Evolutionary conservation across 768 basidiomycete genomes (phyloP).

Genomic region (Rhodosporidiobolus sp.): DNA sequence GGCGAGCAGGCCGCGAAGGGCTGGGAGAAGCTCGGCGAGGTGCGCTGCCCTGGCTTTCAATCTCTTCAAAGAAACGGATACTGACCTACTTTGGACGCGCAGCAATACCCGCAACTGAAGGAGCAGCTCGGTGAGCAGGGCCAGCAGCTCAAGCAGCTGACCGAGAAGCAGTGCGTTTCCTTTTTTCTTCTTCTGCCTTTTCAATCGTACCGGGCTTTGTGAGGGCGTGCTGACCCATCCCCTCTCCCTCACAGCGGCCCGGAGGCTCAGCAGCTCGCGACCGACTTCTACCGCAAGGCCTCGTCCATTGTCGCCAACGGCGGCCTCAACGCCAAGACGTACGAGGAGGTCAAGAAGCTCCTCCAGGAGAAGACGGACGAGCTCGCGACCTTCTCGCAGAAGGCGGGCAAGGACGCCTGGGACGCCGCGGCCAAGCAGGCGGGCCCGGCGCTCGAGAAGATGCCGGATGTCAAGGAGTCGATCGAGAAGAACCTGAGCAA

Average conservation of each 20-base stretch:
- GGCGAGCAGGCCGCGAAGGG: slow-evolving; percentile 34
- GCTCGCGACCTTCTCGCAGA: slow-evolving; percentile 35
- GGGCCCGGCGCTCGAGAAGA: slow-evolving; percentile 40
- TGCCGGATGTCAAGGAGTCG: slow-evolving; percentile 43
- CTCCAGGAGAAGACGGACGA: slow-evolving; percentile 39
- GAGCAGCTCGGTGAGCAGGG: slow-evolving; percentile 36
- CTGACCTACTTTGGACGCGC: too few species aligned
- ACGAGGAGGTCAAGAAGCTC: slow-evolving; percentile 39
- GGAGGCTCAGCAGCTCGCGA: slow-evolving; percentile 38
- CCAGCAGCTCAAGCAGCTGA: slow-evolving; percentile 39
- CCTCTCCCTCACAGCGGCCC: slow-evolving; percentile 34
- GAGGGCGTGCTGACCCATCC: not conserved
- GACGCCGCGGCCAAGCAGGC: slow-evolving; percentile 33
- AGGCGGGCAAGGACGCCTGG: slow-evolving; percentile 41
- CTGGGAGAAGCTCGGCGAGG: slow-evolving; percentile 32
- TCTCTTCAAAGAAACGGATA: too few species aligned
- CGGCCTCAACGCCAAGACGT: slow-evolving; percentile 41
- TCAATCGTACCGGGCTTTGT: too few species aligned
- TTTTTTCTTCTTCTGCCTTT: not conserved
- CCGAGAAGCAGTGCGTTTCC: slow-evolving; percentile 38
- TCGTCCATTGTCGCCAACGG: slow-evolving; percentile 35
- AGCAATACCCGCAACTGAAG: slow-evolving; percentile 40
- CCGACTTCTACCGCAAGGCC: slow-evolving; percentile 39
- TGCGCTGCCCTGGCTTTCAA: too few species aligned
- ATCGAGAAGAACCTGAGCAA: slow-evolving; percentile 39